Base-by-base conservation (phyloP, 768 basidiomycete genomes). In the Amanita molliuscula region DNA sequence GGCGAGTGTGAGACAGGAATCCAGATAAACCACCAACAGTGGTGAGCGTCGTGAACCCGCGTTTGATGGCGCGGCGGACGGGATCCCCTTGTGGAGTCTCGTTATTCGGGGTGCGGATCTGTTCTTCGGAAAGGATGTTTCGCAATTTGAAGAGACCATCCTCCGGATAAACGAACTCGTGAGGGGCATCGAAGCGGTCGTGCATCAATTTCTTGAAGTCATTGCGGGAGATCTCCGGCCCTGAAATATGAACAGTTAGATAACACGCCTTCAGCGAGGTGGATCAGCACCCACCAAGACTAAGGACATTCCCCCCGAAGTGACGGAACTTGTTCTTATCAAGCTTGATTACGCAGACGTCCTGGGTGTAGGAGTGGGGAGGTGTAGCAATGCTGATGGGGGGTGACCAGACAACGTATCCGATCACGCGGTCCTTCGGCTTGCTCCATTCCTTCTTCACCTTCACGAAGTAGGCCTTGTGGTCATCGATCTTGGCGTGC, bases 361-460 rank as follows among this genome's bases (percentile, higher is more conserved):
- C 69, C 48, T 54, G 25, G 1, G 61, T 65, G 47, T 65, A 56
- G 9, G n/a, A 23, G 54, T 68, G 49, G 53, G 66, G 64, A 48
- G 58, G 2, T 28, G 25, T 60, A 44, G 25, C 35, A 57, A 44
- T 59, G 56, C 41, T 55, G 59, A 72, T 64, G 45, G 65, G 59
- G 31, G 69, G 71, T 13, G 71, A 56, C 67, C 67, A 69, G 53
- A 60, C 54, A 51, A 71, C 63, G 51, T 62, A 55, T 20, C 72
- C 69, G 52, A 70, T 66, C 37, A 70, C 61, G 3, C 67, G 67
- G 50, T 67, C 47, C 37, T 61, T 59, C 10, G 41, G 37, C 34
- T 65, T 55, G 44, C 48, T 28, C 69, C 67, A 71, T 3, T 64
- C 33, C 55, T 53, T 68, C 62, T 61, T 62, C 42, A 70, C 53